Evolutionary conservation across 305 asterid species (phyloP).

Genomic region (Fraxinus latifolia): DNA sequence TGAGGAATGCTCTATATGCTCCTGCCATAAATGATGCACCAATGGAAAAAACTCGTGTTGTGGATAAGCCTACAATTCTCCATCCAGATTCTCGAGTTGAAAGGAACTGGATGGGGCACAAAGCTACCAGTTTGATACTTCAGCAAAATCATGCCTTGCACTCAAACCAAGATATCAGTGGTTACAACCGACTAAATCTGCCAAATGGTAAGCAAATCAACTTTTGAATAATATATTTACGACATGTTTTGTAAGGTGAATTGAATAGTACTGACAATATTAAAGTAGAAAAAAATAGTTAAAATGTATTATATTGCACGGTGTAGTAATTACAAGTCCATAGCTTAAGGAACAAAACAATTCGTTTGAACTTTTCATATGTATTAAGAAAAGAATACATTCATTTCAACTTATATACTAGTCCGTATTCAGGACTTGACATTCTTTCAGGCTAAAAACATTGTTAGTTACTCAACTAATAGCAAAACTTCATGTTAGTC

Average conservation of each 20-base stretch:
- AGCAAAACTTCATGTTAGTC: background rate
- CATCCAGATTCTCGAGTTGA: conserved; percentile 38
- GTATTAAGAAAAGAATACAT: background rate
- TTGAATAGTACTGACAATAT: background rate
- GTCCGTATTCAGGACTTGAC: background rate
- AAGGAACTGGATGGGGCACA: conserved; percentile 24
- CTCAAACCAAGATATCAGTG: conserved; percentile 24
- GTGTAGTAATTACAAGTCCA: background rate
- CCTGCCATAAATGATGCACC: conserved; percentile 29
- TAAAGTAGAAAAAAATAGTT: background rate
- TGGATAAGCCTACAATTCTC: conserved; percentile 17
- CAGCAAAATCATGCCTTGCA: conserved; percentile 27
- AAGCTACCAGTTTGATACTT: conserved; percentile 23
- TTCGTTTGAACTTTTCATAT: background rate
- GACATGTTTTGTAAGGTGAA: background rate
- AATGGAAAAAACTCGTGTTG: conserved; percentile 2
- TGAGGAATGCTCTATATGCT: conserved; percentile 22
- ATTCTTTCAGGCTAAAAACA: background rate
- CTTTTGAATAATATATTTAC: background rate
- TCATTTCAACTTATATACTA: background rate
- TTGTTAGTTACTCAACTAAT: background rate
- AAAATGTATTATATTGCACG: background rate
- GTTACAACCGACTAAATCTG: conserved; percentile 37
- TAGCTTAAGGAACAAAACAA: background rate
- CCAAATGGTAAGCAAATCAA: conserved; percentile 43